phyloP scores from a whole-genome alignment of 2,329 filamentous ascomycete genomes.

The Ophiostoma sp. region DNA sequence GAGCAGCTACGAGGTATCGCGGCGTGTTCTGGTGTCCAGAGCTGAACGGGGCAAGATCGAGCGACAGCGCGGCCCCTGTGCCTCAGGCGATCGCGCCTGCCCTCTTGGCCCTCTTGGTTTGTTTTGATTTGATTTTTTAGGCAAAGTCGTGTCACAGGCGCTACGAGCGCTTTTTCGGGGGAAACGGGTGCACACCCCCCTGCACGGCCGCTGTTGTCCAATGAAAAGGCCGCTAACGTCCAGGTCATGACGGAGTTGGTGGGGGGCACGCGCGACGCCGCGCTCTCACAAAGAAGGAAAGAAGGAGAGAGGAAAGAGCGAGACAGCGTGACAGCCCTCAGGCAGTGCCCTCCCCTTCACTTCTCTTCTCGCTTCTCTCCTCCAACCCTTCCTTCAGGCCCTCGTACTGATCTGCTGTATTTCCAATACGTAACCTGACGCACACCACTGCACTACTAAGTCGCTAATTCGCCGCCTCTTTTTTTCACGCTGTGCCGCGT shows the following conservation, averaged over 20 bases:
- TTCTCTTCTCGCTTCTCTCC: not conserved
- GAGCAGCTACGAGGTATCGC: slow-evolving; percentile 6
- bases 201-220: slow-evolving; percentile 23
- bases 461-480: not conserved
- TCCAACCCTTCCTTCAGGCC: not conserved
- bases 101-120: slow-evolving; percentile 9
- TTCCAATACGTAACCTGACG: slow-evolving; percentile 7
- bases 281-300: slow-evolving; percentile 1
- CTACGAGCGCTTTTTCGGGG: slow-evolving; percentile 13
- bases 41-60: too few species aligned
- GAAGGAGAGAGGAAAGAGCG: not conserved
- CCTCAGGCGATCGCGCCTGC: not conserved
- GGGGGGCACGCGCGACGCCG: not conserved
- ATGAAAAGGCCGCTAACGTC: slow-evolving; percentile 25
- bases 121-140: slow-evolving; percentile 16
- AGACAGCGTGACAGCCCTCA: slow-evolving; percentile 4
- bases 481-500: not conserved
- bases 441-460: not conserved
- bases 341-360: not conserved
- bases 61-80: not conserved
- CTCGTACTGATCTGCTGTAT: slow-evolving; percentile 15
- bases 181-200: slow-evolving; percentile 18
- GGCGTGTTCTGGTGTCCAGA: not conserved
- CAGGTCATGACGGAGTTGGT: slow-evolving; percentile 15
- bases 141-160: slow-evolving; percentile 26